Percentiles rank a stretch among this genome's conserved stretches.
phyloP scores from a whole-genome alignment of 2,329 filamentous ascomycete species.

The Diaporthe humulicola region DNA sequence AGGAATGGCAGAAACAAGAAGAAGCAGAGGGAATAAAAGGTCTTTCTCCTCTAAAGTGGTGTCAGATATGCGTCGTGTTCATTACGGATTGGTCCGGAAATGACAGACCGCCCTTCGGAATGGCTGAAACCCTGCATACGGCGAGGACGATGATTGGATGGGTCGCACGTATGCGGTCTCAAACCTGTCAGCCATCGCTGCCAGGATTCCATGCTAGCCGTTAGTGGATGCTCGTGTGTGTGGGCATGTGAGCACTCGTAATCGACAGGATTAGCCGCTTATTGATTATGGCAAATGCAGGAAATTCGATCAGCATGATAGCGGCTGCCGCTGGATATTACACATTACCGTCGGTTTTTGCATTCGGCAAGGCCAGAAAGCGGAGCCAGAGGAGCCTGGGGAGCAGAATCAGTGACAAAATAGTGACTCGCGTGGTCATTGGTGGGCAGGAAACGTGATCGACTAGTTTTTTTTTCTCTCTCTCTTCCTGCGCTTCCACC shows the following conservation, averaged over 20 bases:
- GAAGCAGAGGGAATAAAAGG: conserved; percentile 15
- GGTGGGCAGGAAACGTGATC: conserved; percentile 21
- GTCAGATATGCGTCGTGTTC: conserved; percentile 35
- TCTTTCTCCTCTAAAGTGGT: conserved; percentile 23
- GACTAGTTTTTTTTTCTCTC: conserved; percentile 9
- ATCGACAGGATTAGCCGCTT: conserved; percentile 33
- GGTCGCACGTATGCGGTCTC: conserved; percentile 22
- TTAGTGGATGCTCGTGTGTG: conserved; percentile 21
- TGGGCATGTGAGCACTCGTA: conserved; percentile 29
- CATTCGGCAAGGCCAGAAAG: conserved; percentile 3
- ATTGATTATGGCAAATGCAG: conserved; percentile 19
- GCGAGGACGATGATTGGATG: conserved; percentile 24
- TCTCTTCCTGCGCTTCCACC: background rate
- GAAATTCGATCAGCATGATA: conserved; percentile 28
- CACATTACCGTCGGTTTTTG: conserved; percentile 17
- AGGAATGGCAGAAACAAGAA: conserved; percentile 18
- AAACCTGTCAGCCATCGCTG: conserved; percentile 29
- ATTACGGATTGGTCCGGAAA: conserved; percentile 35
- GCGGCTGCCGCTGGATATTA: conserved; percentile 9
- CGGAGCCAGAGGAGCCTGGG: conserved; percentile 8
- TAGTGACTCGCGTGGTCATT: conserved; percentile 23
- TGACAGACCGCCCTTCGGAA: conserved; percentile 32
- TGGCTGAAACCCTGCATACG: conserved; percentile 32
- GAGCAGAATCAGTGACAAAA: conserved; percentile 1
- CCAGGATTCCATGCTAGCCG: conserved; percentile 19